Evolutionary conservation across 768 basidiomycete genomes (phyloP), one percentile per base, ranked within the genome.

Genomic region (Lactifluus echinatus): DNA sequence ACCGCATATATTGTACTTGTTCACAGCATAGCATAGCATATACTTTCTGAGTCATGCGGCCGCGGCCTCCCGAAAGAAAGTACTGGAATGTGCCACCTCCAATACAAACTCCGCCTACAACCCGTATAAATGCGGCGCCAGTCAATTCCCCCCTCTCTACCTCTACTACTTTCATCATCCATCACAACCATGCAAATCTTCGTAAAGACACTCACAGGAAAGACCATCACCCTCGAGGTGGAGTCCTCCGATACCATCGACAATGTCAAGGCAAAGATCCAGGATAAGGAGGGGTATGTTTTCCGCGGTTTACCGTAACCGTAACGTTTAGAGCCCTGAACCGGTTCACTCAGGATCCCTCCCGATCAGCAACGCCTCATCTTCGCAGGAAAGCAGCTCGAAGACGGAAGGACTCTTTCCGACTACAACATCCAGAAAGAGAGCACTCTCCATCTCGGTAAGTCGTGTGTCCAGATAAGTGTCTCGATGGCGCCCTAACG

Each of bases 381-480:
- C 72, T 88, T 87, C 61, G 87, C 87, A 53, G 87, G 86, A 54
- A 89, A 89, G 74, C 87, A 89, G 71, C 78, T 88, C 53, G 87
- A 90, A 71, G 88, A 90, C 68, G 88, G 89, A 44, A 79, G 89
- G 39, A 89, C 82, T 36, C 77, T 85, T 40, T 81, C 80, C 21
- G 81, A 82, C 67, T 83, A 84, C 68, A 81, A 83, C 70, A 83
- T 84, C 57, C 81, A 82, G 71, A 82, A 82, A 68, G 80, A 82
- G 69, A 78, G 77, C 2, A 82, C 79, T 29, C 75, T 82, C 15
- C 79, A 81, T 66, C 73, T 84, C 37, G 59, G 81, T 79, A 19
- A 33, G 33, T 73, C 71, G 59, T 61, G 31, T 73, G 75, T 52
- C 72, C 75, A 8, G 73, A 74, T 65, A 73, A 73, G 39, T 74